Conservation (phyloP, 169 alveolate species). For the Babesia divergens region DNA sequence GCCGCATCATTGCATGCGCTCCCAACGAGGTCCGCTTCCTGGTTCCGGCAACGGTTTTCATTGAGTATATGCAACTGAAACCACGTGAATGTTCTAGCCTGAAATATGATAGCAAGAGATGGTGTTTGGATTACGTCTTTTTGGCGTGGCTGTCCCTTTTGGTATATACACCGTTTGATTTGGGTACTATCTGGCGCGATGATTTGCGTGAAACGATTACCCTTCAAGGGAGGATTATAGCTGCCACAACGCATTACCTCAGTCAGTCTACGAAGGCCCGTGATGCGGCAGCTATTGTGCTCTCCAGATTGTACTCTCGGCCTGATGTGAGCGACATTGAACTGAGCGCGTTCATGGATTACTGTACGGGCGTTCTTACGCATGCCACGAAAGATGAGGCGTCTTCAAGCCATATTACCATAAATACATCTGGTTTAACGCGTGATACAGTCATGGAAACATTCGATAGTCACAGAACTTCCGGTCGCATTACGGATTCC, state of each 20-base stretch:
- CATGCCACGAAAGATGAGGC: neutral
- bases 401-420: no score
- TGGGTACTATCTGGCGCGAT: conserved; percentile 35
- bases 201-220: conserved; percentile 8
- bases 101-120: conserved; percentile 26
- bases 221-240: conserved; percentile 11
- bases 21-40: conserved; percentile 50
- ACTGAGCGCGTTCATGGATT: neutral
- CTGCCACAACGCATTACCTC: conserved; percentile 23
- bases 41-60: conserved; percentile 10
- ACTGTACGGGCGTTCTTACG: neutral
- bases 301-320: conserved; percentile 36
- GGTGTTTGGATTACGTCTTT: conserved; percentile 54
- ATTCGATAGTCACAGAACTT: no score
- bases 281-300: conserved; percentile 51
- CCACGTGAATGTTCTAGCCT: neutral
- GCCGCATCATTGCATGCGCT: conserved; percentile 27
- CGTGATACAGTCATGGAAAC: no score
- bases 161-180: conserved; percentile 48
- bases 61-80: neutral
- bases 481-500: no score
- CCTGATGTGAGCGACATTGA: conserved; percentile 21
- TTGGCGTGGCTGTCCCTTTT: conserved; percentile 50
- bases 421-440: no score
- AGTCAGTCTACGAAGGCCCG: conserved; percentile 34